Evolutionary conservation across 2,329 filamentous ascomycete species (phyloP), one percentile per base, ranked within the genome.

Genomic region (Sclerotiophoma versabilis): DNA sequence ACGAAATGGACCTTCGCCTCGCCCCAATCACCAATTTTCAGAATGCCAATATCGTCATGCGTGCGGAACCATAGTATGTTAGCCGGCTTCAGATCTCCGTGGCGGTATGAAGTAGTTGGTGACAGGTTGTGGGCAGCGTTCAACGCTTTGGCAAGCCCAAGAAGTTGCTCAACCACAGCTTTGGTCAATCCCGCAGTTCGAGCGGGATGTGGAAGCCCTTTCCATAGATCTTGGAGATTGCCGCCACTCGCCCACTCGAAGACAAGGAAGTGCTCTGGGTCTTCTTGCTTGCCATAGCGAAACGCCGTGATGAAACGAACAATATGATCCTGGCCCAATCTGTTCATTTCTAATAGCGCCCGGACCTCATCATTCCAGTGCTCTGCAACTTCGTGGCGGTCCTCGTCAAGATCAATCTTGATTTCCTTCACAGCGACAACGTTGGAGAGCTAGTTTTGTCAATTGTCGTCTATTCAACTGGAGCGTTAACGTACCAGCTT

Each of bases 81-180:
- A 6, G 70, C 69, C 0, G 75, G 71, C 14, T 77, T 78, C 7
- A 78, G 61, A 38, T 75, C 66, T 3, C 73, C 68, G 34, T 75
- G 70, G 4, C 71, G 60, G 4, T 58, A 61, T 1, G 55, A 56
- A 12, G 50, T 41, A 3, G 25, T 27, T 6, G 25, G 25, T 27
- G 5, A 5, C 25, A 6, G 6, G 25, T 27, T 32, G 14, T 50
- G 22, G 11, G 30, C 14, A 15, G 17, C 17, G 4, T 23, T 1
- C 4, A 48, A 26, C 2, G 45, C 45, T 0, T 20, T 11, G 14
- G 45, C 45, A 15, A 48, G 26, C 1, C 45, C 34, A 1, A 6
- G 19, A 6, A 48, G 12, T 9, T 48, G 45, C 5, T 39, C 5
- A 5, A 48, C 5, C 2, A 15, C 34, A 2, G 5, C 12, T 14